Evolutionary conservation across 83 land plant genomes (phyloP).

Genomic region (Larix sibirica): DNA sequence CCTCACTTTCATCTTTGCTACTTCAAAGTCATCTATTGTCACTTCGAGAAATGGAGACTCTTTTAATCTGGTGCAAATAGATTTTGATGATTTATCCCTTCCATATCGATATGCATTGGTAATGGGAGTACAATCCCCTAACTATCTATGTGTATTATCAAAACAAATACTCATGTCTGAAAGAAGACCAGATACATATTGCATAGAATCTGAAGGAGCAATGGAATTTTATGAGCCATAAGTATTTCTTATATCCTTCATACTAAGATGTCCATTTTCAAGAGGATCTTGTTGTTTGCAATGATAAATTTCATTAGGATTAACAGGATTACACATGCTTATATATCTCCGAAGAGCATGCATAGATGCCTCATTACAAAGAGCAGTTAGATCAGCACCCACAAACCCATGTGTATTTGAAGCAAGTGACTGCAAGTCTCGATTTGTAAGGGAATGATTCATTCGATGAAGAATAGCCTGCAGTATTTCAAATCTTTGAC

Average conservation of each 20-base stretch:
- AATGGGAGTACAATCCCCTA: conserved; percentile 6
- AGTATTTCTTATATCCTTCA: neutral
- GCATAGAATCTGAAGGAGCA: neutral
- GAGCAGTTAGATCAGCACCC: conserved; percentile 91
- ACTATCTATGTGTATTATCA: neutral
- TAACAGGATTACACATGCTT: neutral
- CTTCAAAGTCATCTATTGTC: conserved; percentile 78
- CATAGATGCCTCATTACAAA: conserved; percentile 95
- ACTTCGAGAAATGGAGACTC: conserved; percentile 26
- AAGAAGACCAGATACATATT: neutral
- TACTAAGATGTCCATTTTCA: neutral
- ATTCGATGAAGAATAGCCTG: conserved; percentile 47
- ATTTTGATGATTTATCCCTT: neutral
- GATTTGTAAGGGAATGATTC: conserved; percentile 58
- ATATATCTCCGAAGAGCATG: conserved; percentile 69
- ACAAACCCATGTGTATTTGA: conserved; percentile 91
- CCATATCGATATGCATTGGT: neutral
- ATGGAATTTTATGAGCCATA: neutral
- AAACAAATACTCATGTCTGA: conserved; percentile 3
- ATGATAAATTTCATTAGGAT: no score
- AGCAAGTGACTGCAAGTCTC: conserved; percentile 66
- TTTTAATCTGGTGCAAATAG: neutral
- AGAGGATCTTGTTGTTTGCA: neutral
- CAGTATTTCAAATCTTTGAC: conserved; percentile 78
- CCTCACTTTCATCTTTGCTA: conserved; percentile 81